Evolutionary conservation across 179 eudicot species (phyloP), one percentile per base, ranked within the genome.

Genomic region (Vitellaria paradoxa): DNA sequence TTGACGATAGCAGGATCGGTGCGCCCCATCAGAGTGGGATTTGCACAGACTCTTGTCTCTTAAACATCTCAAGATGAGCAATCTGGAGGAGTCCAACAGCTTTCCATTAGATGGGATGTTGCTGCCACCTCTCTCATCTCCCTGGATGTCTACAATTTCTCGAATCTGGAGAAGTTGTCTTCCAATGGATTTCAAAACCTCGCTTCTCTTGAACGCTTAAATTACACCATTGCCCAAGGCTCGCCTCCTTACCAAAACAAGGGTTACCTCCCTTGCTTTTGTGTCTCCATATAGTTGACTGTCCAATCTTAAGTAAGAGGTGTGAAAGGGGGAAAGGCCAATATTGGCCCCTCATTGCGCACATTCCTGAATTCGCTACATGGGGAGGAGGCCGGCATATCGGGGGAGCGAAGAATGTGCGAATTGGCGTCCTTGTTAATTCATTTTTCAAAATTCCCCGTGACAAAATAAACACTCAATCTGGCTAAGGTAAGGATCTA

Each of bases 1-100:
- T 77, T 14, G 37, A 65, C 69, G 13, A 55, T 18, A 37, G 56
- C 15, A 56, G 7, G 42, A 45, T 56, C 26, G 50, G 15, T 23
- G 75, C 75, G n/a, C 37, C 75, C 64, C 65, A 30, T 72, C 75
- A 37, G 64, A 72, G 10, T 72, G 65, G 75, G 65, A 24, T 55
- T 72, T 56, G 18, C 47, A 72, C 64, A 47, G 9, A 24, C 20
- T 72, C 23, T 12, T 50, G 26, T 72, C 65, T 56, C 75, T 72
- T 37, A 57, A 0, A 56, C 5, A 72, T 26, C 26, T 55, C 13
- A 1, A 6, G 10, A 15, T 72, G 37, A 21, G 10, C 6, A 50
- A 50, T 42, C 5, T 42, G 6, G 45, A 42, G 45, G 45, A 42
- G 45, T 42, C 45, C 45, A 42, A 42, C 45, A 42, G 45, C 6